Evolutionary conservation across 177 flowering plant species (phyloP).

Genomic region (Telopea speciosissima): DNA sequence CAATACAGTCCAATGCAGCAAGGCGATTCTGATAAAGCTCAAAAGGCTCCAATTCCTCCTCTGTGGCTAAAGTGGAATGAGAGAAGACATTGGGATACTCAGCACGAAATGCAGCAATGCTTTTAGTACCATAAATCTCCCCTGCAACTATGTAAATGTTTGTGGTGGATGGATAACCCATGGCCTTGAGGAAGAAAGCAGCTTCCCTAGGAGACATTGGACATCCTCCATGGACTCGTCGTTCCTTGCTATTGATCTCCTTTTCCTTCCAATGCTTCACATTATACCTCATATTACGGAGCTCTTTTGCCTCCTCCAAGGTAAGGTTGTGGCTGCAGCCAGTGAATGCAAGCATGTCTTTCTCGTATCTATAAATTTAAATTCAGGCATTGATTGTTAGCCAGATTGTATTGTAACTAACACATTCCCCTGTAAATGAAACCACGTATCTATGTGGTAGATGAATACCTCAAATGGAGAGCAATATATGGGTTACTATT

Average conservation of each 20-base stretch:
- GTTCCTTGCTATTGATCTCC: conserved; percentile 26
- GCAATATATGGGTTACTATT: conserved; percentile 49
- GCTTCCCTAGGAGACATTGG: conserved; percentile 55
- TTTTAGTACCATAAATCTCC: conserved; percentile 33
- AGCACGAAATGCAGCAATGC: conserved; percentile 18
- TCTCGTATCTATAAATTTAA: conserved; percentile 34
- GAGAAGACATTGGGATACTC: conserved; percentile 36
- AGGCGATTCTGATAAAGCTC: conserved; percentile 31
- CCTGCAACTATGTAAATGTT: conserved; percentile 55
- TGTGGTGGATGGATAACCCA: conserved; percentile 47
- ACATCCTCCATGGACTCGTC: conserved; percentile 32
- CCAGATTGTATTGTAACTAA: background rate
- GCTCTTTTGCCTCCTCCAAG: conserved; percentile 30
- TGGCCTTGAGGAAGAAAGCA: conserved; percentile 39
- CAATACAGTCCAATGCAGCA: conserved; percentile 51
- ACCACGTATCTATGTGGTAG: background rate
- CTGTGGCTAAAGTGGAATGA: conserved; percentile 36
- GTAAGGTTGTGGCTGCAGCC: conserved; percentile 55
- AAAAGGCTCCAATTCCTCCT: conserved; percentile 41
- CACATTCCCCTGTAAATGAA: background rate
- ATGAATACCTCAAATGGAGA: conserved; percentile 60
- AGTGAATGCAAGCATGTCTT: conserved; percentile 57
- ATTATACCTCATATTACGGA: conserved; percentile 27
- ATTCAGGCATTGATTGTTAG: background rate
- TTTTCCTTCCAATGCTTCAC: conserved; percentile 50